Base-by-base conservation (phyloP, 805 yeast genomes). In the Citeromyces nyonsensis region DNA sequence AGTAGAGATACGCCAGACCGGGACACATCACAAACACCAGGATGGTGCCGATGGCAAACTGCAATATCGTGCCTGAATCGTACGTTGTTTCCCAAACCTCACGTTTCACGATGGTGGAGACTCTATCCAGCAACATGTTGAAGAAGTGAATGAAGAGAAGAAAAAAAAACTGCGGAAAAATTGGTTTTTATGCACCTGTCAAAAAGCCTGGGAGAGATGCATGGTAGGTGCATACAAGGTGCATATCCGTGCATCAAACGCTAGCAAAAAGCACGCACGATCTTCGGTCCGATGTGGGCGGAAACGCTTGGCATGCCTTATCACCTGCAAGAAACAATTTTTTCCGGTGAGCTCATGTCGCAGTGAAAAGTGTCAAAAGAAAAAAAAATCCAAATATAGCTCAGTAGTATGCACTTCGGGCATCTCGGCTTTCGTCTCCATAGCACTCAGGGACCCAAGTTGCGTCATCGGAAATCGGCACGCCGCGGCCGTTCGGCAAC, bases 11-110 rank as follows among this genome's bases (percentile, higher is more conserved):
- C 3, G 93, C 96, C 44, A 88, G 69, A 11, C 96, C 97, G 12
- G 96, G 95, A 18, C 88, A 72, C 97, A 88, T 88, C 44, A 86
- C 62, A 58, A 88, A 69, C 33, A 86, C 94, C 45, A 83, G 49
- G 15, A 81, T 70, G 1, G 81, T 62, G 25, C 80, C 78, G 6
- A 73, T 44, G 10, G 77, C 56, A 40, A 78, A 63, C 41, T 75
- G 60, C 15, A 61, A 52, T 9, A 67, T 56, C 1, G 66, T 57
- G 6, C 70, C 66, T 5, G 56, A 56, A 40, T 64, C 70, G 38
- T 67, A 66, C 9, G 33, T 34, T 11, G 29, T 35, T 29, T 34
- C 36, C 48, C 49, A 48, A 11, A 47, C 42, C 11, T 36, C 44
- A 33, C 52, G 40, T 34, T 40, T 43, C 5, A 32, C 20, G 14